Evolutionary conservation across 192 early-diverging fungal genomes (phyloP).

Genomic region (Linnemannia elongata): DNA sequence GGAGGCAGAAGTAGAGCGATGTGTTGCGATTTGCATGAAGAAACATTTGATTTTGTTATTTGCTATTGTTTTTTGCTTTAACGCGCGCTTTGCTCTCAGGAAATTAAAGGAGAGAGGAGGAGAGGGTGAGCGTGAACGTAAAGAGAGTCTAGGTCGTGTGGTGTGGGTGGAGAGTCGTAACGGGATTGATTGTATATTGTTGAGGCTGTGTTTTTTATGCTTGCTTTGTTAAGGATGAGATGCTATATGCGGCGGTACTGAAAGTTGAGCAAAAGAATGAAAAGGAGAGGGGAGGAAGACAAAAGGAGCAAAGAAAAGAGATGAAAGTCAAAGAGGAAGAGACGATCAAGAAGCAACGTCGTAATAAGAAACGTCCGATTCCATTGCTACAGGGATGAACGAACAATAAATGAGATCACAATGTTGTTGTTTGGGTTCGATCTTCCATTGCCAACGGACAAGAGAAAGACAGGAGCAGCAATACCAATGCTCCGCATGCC

Average conservation of each 20-base stretch:
- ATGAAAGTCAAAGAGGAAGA: neutral
- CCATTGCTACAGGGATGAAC: neutral
- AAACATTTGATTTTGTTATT: neutral
- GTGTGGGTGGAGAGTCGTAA: too few species aligned
- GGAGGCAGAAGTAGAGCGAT: neutral
- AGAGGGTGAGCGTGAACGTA: neutral
- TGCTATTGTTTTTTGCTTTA: neutral
- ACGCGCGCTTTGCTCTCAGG: neutral
- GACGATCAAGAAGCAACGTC: neutral
- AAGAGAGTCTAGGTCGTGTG: neutral
- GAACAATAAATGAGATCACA: neutral
- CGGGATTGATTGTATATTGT: neutral
- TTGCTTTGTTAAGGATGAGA: neutral
- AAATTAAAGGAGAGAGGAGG: neutral
- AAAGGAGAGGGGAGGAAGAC: neutral
- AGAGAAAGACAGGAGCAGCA: neutral
- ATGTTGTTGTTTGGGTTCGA: neutral
- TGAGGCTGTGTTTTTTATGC: neutral
- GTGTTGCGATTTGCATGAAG: neutral
- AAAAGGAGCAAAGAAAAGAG: neutral
- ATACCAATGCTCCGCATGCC: too few species aligned
- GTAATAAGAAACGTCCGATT: neutral
- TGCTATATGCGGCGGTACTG: neutral
- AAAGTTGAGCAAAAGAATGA: neutral
- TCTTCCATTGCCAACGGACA: constrained; percentile 16